phyloP scores from a whole-genome alignment of 352 stramenopile genomes.

The Aphanomyces cochlioides region DNA sequence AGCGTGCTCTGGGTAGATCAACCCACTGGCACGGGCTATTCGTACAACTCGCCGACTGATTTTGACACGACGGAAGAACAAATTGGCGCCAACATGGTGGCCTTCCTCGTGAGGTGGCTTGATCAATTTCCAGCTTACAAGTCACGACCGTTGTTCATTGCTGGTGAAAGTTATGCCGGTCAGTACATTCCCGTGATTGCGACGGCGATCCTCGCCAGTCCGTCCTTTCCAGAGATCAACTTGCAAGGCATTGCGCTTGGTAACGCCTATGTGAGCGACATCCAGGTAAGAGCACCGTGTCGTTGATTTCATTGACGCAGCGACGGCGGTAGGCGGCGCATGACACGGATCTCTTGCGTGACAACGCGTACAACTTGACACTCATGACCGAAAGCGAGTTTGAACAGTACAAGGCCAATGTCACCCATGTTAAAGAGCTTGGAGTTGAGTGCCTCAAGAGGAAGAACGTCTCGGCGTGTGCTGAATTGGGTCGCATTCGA shows the following conservation, averaged over 20 bases:
- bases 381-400: slow-evolving; percentile 45
- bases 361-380: slow-evolving; percentile 72
- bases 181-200: slow-evolving; percentile 35
- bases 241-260: slow-evolving; percentile 63
- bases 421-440: slow-evolving; percentile 34
- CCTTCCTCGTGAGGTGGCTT: slow-evolving; percentile 50
- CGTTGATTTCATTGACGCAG: no score
- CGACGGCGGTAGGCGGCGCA: slow-evolving; percentile 32
- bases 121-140: slow-evolving; percentile 56
- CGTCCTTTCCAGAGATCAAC: slow-evolving; percentile 34
- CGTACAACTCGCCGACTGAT: slow-evolving; percentile 22
- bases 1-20: slow-evolving; percentile 28
- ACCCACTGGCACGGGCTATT: slow-evolving; percentile 30
- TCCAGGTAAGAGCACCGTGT: slow-evolving; percentile 35
- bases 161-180: slow-evolving; percentile 37
- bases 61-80: slow-evolving; percentile 46
- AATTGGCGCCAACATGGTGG: slow-evolving; percentile 44
- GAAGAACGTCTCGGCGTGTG: neutral
- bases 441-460: neutral
- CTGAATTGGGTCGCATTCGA: neutral
- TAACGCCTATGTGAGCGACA: slow-evolving; percentile 37
- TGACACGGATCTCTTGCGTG: slow-evolving; percentile 64
- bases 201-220: slow-evolving; percentile 43
- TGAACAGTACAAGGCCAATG: slow-evolving; percentile 34
- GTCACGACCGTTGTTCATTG: slow-evolving; percentile 42